Base-by-base conservation (phyloP, 352 stramenopile species). In the Bremia lactucae region DNA sequence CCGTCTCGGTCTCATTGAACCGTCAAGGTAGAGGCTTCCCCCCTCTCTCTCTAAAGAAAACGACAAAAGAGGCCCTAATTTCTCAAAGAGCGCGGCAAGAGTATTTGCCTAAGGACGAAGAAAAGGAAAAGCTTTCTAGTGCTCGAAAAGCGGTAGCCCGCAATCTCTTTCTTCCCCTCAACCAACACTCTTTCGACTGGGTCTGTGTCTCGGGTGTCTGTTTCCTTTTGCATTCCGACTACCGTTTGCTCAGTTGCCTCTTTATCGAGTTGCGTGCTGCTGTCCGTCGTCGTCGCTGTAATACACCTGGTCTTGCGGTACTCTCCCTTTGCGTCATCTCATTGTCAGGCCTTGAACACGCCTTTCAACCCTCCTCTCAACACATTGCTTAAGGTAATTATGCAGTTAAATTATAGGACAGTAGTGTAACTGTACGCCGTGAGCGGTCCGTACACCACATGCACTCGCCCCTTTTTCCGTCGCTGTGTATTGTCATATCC, bases 351-450 rank as follows among this genome's bases (percentile, higher is more conserved):
- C 16, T 21, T 43, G 46, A n/a, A n/a, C 34, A 39, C 28, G 4
- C n/a, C 8, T 3, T 11, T 14, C 33, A 42, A 40, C 31, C 14
- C 38, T 34, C 45, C 49, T 37, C 22, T 9, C 40, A 57, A 44
- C 43, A 42, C 15, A 48, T 41, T 58, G 21, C 26, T 56, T 39
- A 61, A 65, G 55, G 55, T 65, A 65, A 61, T 37, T 24, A 58
- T 61, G 18, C 15, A 48, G 19, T 46, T 2, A 35, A 14, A 42
- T 0, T 26, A 28, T 33, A 52, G 16, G 49, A 55, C 36, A 44
- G 4, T 44, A 40, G 10, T 40, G 23, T 35, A 23, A 26, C 26
- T 26, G 19, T 35, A 36, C 14, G 22, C 40, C 42, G 31, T 21
- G 16, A 29, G 31, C 31, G 11, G 4, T 24, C 33, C n/a, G 37